Conservation (phyloP, 257 asterid species). For the Mentha longifolia region DNA sequence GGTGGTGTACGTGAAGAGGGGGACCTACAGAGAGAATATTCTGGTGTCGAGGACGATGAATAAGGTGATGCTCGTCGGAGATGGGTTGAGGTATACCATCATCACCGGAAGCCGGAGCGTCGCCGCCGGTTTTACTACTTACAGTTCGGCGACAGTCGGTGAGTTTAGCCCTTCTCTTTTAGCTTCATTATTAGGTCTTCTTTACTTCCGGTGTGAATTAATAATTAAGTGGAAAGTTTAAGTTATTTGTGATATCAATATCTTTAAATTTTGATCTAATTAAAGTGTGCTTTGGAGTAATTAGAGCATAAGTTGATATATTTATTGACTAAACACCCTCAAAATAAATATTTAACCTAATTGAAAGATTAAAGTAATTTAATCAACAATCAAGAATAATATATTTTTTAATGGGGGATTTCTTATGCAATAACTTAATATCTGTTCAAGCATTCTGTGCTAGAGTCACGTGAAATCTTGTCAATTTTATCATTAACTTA, state of each 20-base stretch:
- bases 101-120: constrained; percentile 88
- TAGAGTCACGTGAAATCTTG: neutral
- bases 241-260: neutral
- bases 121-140: constrained; percentile 73
- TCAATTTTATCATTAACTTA: neutral
- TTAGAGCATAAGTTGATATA: neutral
- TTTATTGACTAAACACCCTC: neutral
- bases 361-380: too few relatives aligned
- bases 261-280: neutral
- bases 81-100: constrained; percentile 64
- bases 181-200: neutral
- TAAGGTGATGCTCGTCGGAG: constrained; percentile 79
- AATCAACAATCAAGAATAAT: too few relatives aligned
- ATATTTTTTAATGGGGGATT: too few relatives aligned
- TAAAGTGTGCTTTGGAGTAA: neutral
- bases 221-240: too few relatives aligned
- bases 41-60: constrained; percentile 62
- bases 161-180: constrained; percentile 13
- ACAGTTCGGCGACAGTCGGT: constrained; percentile 90
- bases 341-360: too few relatives aligned
- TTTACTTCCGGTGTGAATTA: neutral
- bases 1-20: constrained; percentile 68
- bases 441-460: too few relatives aligned
- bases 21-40: constrained; percentile 74
- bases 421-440: too few relatives aligned